Evolutionary conservation across 805 yeast genomes (phyloP), one percentile per base, ranked within the genome.

Genomic region (Phaffomyces antillensis): DNA sequence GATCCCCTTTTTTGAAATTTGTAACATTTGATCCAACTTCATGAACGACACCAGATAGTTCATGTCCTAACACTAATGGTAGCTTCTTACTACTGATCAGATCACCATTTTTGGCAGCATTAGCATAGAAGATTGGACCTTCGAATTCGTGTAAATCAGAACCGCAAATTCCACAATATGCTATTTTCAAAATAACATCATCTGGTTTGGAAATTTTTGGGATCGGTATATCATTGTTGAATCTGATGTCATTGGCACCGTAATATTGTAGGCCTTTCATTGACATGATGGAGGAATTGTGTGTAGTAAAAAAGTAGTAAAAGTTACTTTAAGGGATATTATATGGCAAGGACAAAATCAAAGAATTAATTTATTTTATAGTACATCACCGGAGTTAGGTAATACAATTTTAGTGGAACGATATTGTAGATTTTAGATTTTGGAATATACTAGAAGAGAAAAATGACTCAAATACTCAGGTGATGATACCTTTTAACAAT

Each of bases 31-130:
- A 64, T 47, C 82, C 82, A 54, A 70, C 62, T 24, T 67, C 76
- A 39, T 75, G 77, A 44, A 76, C 81, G 20, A 72, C 69, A 55
- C 82, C 81, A 32, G 79, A 77, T 63, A 80, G 78, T 60, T 76
- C 82, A 61, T 76, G 82, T 47, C 82, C 82, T 39, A 80, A 73
- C 18, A 76, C 79, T 51, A 76, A 62, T n/a, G 82, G 82, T 48
- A 76, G 63, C 43, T 73, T 75, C 43, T 54, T 52, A 17, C 62
- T 61, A 24, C 54, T 48, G 46, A 58, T 55, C 36, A 46, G 51
- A 34, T 58, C 62, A 36, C 62, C 62, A 48, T 66, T 62, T 20
- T 69, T 67, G 36, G 61, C 68, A 47, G 70, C 66, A n/a, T 73
- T 72, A 61, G 75, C 73, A 50, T 80, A 77, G 44, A 77, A 76